Percentiles rank a stretch among this genome's conserved stretches.
Evolutionary conservation across 192 early-diverging fungal species (phyloP).

Genomic region (Coemansia sp.): DNA sequence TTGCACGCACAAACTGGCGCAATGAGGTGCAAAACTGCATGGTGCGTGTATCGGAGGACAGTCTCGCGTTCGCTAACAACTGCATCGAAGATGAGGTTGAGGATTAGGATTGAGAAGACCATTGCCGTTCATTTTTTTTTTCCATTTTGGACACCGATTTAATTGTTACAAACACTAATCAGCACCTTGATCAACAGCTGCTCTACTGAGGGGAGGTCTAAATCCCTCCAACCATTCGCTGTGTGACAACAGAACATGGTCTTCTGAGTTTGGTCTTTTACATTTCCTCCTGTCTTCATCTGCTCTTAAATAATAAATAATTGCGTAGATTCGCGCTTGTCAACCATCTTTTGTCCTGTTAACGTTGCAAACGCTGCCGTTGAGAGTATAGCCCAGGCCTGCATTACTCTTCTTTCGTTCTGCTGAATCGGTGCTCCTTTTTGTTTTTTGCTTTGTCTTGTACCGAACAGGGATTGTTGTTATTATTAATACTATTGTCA

Average conservation of each 20-base stretch:
- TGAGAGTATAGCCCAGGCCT: background rate
- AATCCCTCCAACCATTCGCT: slow-evolving; percentile 1
- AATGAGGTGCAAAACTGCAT: slow-evolving; percentile 41
- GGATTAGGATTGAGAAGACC: no score
- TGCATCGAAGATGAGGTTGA: no score
- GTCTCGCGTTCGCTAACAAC: background rate
- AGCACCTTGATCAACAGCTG: background rate
- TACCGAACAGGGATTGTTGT: background rate
- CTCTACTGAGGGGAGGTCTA: background rate
- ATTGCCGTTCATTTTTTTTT: no score
- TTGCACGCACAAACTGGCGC: slow-evolving; percentile 30
- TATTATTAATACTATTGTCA: background rate
- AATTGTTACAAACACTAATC: background rate
- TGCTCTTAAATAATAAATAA: background rate
- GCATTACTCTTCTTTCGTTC: background rate
- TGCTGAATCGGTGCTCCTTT: background rate
- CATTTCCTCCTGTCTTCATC: background rate
- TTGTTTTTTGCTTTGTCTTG: background rate
- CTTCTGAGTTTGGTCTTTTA: background rate
- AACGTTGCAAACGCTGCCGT: background rate
- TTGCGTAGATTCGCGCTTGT: background rate
- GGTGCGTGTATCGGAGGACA: slow-evolving; percentile 36
- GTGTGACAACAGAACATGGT: background rate
- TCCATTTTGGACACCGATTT: no score
- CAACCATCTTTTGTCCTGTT: background rate